Evolutionary conservation across 1,284 basidiomycete species (phyloP).

Genomic region (Trametes polyzona): DNA sequence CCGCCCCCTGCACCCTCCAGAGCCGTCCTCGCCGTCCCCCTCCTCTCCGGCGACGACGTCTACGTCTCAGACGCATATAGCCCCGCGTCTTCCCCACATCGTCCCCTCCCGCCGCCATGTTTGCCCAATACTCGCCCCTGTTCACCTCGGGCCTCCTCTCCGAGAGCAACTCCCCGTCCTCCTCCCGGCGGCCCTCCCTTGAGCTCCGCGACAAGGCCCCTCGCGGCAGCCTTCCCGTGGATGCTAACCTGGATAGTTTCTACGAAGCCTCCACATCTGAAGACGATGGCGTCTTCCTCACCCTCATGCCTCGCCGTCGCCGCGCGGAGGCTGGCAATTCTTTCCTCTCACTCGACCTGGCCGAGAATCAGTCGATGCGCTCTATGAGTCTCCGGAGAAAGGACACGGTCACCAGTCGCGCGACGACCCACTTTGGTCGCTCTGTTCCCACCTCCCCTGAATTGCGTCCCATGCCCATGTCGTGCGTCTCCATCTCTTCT

Average conservation of each 20-base stretch:
- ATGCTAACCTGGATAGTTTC: constrained; percentile 32
- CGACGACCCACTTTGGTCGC: constrained; percentile 28
- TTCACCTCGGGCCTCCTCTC: constrained; percentile 64
- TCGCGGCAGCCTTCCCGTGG: constrained; percentile 44
- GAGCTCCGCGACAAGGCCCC: constrained; percentile 34
- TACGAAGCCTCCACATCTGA: constrained; percentile 25
- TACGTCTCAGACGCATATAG: neutral
- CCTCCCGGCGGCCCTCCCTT: constrained; percentile 38
- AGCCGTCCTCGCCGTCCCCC: constrained; percentile 13
- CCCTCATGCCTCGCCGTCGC: constrained; percentile 32
- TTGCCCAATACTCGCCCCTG: constrained; percentile 55
- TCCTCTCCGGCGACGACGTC: constrained; percentile 9
- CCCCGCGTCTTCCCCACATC: neutral
- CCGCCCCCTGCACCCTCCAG: constrained; percentile 6
- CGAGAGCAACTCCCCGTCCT: constrained; percentile 34
- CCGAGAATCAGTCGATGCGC: constrained; percentile 53
- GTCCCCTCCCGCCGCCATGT: constrained; percentile 21
- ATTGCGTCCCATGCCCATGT: constrained; percentile 13
- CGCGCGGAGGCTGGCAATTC: constrained; percentile 41
- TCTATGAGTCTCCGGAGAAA: constrained; percentile 49
- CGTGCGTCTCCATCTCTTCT: constrained; percentile 26
- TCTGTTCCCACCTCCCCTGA: constrained; percentile 31
- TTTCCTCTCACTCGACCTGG: constrained; percentile 62
- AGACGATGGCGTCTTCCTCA: constrained; percentile 32
- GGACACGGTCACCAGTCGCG: constrained; percentile 34